Percentiles rank a stretch among this genome's conserved stretches.
Conservation (phyloP, 2,329 filamentous ascomycete species). For the Sclerotinia minor region DNA sequence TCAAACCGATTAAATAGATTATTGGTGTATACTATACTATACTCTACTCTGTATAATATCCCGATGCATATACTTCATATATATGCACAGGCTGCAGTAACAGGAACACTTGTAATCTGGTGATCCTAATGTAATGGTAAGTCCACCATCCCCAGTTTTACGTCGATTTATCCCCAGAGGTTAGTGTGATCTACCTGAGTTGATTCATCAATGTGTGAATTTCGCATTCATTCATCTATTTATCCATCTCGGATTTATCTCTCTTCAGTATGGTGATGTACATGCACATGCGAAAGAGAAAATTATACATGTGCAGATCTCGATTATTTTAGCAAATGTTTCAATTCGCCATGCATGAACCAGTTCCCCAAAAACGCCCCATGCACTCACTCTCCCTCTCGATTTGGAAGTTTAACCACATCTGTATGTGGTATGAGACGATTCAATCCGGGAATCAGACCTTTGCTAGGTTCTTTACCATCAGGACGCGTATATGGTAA, state of each 20-base stretch:
- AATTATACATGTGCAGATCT: not conserved
- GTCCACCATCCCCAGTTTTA: not conserved
- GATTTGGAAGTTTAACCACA: conserved; percentile 11
- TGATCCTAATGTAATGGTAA: no score
- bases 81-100: not conserved
- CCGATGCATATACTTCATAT: not conserved
- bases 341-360: conserved; percentile 16
- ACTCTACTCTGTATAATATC: not conserved
- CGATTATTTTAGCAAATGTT: conserved; percentile 11
- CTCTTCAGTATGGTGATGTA: not conserved
- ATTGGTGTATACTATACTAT: not conserved
- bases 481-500: conserved; percentile 2
- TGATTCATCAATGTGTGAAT: not conserved
- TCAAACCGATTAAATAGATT: no score
- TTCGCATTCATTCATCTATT: no score
- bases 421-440: not conserved
- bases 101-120: no score
- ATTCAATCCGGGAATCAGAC: not conserved
- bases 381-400: not conserved
- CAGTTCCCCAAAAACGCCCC: conserved; percentile 9
- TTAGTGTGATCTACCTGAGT: not conserved
- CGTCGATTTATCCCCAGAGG: not conserved
- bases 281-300: not conserved
- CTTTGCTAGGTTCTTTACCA: not conserved
- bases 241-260: not conserved